Evolutionary conservation across 1,139 yeast species (phyloP), one percentile per base, ranked within the genome.

Genomic region (Zygosaccharomyces pseudobailii): DNA sequence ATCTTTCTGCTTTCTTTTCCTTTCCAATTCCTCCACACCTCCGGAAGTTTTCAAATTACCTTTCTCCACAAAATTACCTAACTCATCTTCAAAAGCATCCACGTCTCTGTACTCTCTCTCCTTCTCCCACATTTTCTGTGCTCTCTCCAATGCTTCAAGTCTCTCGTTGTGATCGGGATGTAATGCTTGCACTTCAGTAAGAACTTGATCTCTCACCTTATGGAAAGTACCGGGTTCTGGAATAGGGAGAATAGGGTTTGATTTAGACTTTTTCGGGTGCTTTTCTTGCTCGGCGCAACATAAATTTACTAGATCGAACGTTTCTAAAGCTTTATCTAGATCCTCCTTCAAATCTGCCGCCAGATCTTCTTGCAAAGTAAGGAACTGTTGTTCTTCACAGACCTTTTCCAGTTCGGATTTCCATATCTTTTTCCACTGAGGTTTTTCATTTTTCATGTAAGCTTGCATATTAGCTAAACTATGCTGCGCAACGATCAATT

Each of bases 341-440:
- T 92, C 98, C 52, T 87, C 95, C 43, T 79, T 79, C 56, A 92
- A 70, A 63, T 92, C 95, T 32, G 74, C 77, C 4, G 90, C 79
- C 52, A 92, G 76, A 54, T 87, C 96, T 58, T 87, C 96, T 65
- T 92, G 97, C 28, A 89, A 74, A 52, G 87, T 86, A 68, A 90
- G 80, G 63, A 88, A 88, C 56, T 90, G 95, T 65, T 92, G 97
- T 60, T 90, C 97, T 57, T 88, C 96, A 53, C 96, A 86, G 21
- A 92, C 94, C 39, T 84, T 83, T 55, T 88, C 95, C 50, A 92
- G 75, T 61, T 90, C 97, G 5, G 84, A 73, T 64, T 90, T 96
- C 97, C 98, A 92, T 24, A 88, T 83, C 57, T 80, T 81, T 63
- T 88, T 87, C 96, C 97, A 89, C 34, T 81, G 81, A 4, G 89